Evolutionary conservation across 495 filamentous ascomycete genomes (phyloP).

Genomic region (Penicillium arizonense): DNA sequence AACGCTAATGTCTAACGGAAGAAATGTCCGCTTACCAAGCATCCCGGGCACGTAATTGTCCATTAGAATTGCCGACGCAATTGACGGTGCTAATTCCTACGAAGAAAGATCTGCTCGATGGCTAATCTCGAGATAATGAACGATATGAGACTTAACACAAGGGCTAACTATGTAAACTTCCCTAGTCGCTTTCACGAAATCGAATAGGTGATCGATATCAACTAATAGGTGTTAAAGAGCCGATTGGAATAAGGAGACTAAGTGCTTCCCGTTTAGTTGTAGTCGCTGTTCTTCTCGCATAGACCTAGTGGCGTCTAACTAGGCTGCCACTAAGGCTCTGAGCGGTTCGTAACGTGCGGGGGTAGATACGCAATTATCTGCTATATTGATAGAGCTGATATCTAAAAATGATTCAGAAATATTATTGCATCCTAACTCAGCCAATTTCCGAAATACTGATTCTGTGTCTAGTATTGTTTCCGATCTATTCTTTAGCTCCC

Average conservation of each 20-base stretch:
- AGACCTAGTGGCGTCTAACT: too few relatives aligned
- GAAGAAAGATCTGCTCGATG: slow-evolving; percentile 1
- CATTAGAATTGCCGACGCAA: slow-evolving; percentile 30
- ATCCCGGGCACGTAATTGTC: slow-evolving; percentile 31
- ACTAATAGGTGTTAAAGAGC: slow-evolving; percentile 5
- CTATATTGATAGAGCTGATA: too few relatives aligned
- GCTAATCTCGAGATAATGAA: slow-evolving; percentile 15
- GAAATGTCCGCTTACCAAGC: slow-evolving; percentile 17
- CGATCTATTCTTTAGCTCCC: background rate
- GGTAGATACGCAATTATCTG: too few relatives aligned
- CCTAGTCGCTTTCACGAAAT: slow-evolving; percentile 17
- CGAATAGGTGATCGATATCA: slow-evolving; percentile 4
- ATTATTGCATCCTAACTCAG: too few relatives aligned
- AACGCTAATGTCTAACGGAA: slow-evolving; percentile 17
- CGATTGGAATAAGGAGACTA: slow-evolving; percentile 9
- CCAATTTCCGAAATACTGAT: too few relatives aligned
- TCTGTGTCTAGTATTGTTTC: too few relatives aligned
- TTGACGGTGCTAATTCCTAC: slow-evolving; percentile 16
- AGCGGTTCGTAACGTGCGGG: too few relatives aligned
- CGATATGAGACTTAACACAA: slow-evolving; percentile 1
- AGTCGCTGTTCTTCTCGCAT: background rate
- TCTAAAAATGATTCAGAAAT: too few relatives aligned
- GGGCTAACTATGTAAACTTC: slow-evolving; percentile 6
- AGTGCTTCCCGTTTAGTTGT: slow-evolving; percentile 8
- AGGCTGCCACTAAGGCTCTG: too few relatives aligned